Evolutionary conservation across 495 filamentous ascomycete species (phyloP).

Genomic region (Daldinia grandis): DNA sequence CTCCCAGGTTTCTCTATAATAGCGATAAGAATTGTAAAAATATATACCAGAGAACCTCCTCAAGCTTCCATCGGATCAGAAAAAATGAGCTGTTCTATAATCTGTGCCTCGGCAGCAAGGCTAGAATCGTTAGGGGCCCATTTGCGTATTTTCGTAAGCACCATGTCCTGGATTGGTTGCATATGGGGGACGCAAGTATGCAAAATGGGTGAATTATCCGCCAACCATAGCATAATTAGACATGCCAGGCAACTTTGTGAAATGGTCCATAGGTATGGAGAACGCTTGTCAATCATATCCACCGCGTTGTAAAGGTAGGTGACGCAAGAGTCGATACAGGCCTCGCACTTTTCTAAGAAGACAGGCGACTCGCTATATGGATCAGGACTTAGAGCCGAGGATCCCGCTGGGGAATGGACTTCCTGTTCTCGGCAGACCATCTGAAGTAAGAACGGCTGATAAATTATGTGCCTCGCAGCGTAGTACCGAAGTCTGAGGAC

Average conservation of each 20-base stretch:
- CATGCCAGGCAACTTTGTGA: slow-evolving; percentile 46
- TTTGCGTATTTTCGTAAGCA: slow-evolving; percentile 40
- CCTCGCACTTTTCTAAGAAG: slow-evolving; percentile 44
- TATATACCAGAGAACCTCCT: not conserved
- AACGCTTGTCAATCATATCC: slow-evolving; percentile 46
- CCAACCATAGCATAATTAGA: slow-evolving; percentile 42
- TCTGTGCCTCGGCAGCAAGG: slow-evolving; percentile 43
- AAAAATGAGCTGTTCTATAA: slow-evolving; percentile 42
- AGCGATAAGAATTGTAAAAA: not conserved
- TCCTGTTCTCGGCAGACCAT: slow-evolving; percentile 39
- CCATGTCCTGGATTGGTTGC: slow-evolving; percentile 39
- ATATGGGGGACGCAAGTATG: slow-evolving; percentile 42
- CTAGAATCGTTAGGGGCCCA: slow-evolving; percentile 46
- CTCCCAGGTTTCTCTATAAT: not conserved
- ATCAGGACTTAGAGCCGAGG: slow-evolving; percentile 34
- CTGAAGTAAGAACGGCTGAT: slow-evolving; percentile 48
- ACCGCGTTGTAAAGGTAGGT: slow-evolving; percentile 46
- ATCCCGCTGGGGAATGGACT: slow-evolving; percentile 37
- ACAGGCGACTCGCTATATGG: slow-evolving; percentile 36
- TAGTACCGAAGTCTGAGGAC: slow-evolving; percentile 50
- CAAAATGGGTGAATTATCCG: slow-evolving; percentile 39
- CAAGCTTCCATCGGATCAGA: slow-evolving; percentile 37
- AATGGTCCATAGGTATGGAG: slow-evolving; percentile 47
- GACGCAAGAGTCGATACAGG: slow-evolving; percentile 46
- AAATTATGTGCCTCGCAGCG: slow-evolving; percentile 48